Evolutionary conservation across 148 eudicot genomes (phyloP), one percentile per base, ranked within the genome.

Genomic region (Spergularia bocconei): DNA sequence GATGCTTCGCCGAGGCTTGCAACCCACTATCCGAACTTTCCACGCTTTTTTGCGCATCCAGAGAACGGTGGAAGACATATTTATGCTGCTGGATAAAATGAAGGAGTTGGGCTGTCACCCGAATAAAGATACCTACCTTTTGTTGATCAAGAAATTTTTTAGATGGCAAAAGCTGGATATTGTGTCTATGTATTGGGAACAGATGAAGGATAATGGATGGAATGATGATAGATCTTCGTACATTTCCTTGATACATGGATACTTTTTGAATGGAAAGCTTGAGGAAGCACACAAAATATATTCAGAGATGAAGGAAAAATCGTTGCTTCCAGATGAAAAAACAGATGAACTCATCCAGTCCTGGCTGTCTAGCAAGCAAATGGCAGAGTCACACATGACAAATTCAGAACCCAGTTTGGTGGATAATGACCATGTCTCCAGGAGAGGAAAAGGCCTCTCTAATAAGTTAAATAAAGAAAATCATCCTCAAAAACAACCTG

Each of bases 91-190:
- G 83, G 76, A 88, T 72, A 87, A 85, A 77, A 93, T 93, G 98
- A 86, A 85, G 65, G 75, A 73, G 71, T 82, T 80, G 39, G 86
- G 86, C 20, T 88, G 97, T 65, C 58, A 56, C 64, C 97, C 95
- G 3, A 77, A 69, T 74, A 87, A 88, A 79, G 98, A 93, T 76
- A 93, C 98, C 15, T 88, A 84, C 50, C 79, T 81, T 17, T 86
- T 93, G 89, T 69, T 93, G 77, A 88, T 91, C 20, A 84, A 91
- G 74, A 93, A 93, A 72, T 91, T 93, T 69, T 88, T 90, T 69
- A 82, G 95, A 60, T 89, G 97, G 94, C 79, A 84, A 59, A 85
- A 91, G 74, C 74, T 91, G 10, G 89, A 88, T 61, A 66, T 65
- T 76, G 98, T 87, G 73, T 76, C 68, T 75, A 84, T 79, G 78